A percentile compares a stretch with the other conserved stretches of the same genome.
phyloP scores from a whole-genome alignment of 78 protist genomes.

The Dictyostelium intermedium region DNA sequence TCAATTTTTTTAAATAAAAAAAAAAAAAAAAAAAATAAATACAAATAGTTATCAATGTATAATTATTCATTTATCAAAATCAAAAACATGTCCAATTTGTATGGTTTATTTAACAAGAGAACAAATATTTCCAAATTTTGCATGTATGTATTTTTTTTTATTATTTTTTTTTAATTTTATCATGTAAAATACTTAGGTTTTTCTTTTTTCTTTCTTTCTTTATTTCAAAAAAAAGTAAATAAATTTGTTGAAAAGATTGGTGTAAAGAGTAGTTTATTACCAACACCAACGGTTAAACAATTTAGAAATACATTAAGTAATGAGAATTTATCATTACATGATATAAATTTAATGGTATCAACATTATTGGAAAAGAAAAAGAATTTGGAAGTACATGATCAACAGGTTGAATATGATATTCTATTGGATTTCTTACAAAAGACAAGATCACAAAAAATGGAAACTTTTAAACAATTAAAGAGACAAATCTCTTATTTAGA shows the following conservation, averaged over 20 bases:
- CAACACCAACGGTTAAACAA: constrained; percentile 59
- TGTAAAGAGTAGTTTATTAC: constrained; percentile 11
- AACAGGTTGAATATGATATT: constrained; percentile 68
- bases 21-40: neutral
- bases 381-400: constrained; percentile 51
- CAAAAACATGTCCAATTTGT: constrained; percentile 62
- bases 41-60: constrained; percentile 54
- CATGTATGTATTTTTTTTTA: constrained; percentile 18
- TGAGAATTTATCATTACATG: constrained; percentile 39
- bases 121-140: constrained; percentile 75
- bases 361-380: constrained; percentile 69
- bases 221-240: constrained; percentile 41
- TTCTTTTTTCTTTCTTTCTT: neutral
- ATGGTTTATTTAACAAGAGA: constrained; percentile 51
- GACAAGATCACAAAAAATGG: constrained; percentile 68
- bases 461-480: constrained; percentile 38
- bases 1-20: neutral
- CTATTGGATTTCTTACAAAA: constrained; percentile 57
- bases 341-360: constrained; percentile 55
- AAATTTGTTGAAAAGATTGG: constrained; percentile 45
- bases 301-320: constrained; percentile 30
- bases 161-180: neutral
- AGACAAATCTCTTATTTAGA: constrained; percentile 54
- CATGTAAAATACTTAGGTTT: too few relatives aligned
- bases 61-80: constrained; percentile 2